These are phyloP conservation scores for Puya raimondii DNA, from an alignment of 176 grass and related monocot species.

Conservation along the genomic window DNA sequence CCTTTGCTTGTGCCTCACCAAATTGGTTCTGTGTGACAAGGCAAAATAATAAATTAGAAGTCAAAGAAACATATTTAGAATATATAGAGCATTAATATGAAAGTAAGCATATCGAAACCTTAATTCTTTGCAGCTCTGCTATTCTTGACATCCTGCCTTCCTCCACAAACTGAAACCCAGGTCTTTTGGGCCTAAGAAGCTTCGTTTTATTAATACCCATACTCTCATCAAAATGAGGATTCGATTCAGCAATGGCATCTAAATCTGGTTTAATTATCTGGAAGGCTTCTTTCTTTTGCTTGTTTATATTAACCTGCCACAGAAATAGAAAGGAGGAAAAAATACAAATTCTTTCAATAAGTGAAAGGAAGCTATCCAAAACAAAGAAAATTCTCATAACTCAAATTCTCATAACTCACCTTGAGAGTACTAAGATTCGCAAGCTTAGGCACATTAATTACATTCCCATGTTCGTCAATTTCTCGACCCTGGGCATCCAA, in stretches of 20 bases:
- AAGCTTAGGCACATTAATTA: constrained; percentile 64
- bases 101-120: constrained; percentile 23
- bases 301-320: constrained; percentile 89
- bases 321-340: constrained; percentile 18
- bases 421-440: constrained; percentile 84
- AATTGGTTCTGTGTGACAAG: constrained; percentile 66
- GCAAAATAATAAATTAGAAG: background rate
- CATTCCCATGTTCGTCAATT: constrained; percentile 88
- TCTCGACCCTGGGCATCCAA: constrained; percentile 92
- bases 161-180: constrained; percentile 82
- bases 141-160: constrained; percentile 83
- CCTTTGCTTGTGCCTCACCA: constrained; percentile 94
- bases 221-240: constrained; percentile 72
- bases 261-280: constrained; percentile 97
- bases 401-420: constrained; percentile 39
- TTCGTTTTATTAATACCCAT: constrained; percentile 92
- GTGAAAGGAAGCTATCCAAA: background rate
- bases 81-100: background rate
- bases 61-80: background rate
- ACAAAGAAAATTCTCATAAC: background rate
- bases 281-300: constrained; percentile 95
- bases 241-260: constrained; percentile 71
- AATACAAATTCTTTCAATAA: background rate
- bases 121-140: constrained; percentile 87
- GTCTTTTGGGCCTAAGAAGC: constrained; percentile 73